Base-by-base conservation (phyloP, 306 rosid species). In the Pyrus communis region DNA sequence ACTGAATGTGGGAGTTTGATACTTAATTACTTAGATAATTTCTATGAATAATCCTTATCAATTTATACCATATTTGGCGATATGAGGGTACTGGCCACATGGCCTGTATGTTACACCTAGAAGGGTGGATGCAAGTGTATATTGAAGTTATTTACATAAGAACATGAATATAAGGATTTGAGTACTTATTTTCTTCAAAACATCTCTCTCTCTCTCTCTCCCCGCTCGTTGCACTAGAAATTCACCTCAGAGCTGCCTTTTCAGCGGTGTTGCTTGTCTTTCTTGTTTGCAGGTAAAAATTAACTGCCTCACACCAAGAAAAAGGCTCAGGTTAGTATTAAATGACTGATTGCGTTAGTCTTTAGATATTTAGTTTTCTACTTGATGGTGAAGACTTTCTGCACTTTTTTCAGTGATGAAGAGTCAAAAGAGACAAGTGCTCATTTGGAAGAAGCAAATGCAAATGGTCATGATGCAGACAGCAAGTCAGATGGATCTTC, bases 211-310 rank as follows among this genome's bases (percentile, higher is more conserved):
- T 30, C 31, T 30, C 43, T 35, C 28, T 33, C 43, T 33, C 21
- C 59, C 70, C 18, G 6, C 43, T 70, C 31, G 17, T 15, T 78
- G 15, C 77, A 25, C 55, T 61, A 30, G 33, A 67, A 58, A 46
- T 22, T 76, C 72, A 38, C 15, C 4, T 35, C 3, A 21, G 71
- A 74, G 28, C 52, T 12, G 15, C 63, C 77, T 65, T 43, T 60
- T 63, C 17, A 69, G 59, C 52, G 31, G 11, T 14, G 15, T 73
- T 71, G 49, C 74, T 77, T 38, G 12, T 61, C 28, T 62, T 22
- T 75, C 75, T 77, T 73, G 23, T 63, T 76, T 80, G 70, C 87
- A 87, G 91, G 87, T 80, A 28, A 85, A 83, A 80, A 81, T 87
- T 78, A 82, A 80, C 73, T 87, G 91, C 78, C 57, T 73, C 33